These are phyloP conservation scores for Lactarius sanguifluus DNA, from an alignment of 768 basidiomycete genomes.

Conservation along the genomic window DNA sequence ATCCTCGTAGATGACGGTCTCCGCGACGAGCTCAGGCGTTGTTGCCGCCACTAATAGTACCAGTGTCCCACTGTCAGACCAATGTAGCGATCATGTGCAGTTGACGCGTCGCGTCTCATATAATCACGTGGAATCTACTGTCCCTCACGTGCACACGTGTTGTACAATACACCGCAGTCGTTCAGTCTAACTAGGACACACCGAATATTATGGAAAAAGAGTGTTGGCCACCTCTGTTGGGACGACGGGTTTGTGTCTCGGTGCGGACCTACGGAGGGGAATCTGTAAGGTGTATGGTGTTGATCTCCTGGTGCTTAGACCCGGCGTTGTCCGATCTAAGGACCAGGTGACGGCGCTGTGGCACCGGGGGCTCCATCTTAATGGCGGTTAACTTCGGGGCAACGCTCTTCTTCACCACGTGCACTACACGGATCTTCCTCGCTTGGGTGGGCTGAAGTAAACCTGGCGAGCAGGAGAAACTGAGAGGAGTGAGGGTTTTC, in stretches of 20 bases:
- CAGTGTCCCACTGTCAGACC: background rate
- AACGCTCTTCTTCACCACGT: slow-evolving; percentile 69
- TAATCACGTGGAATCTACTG: slow-evolving; percentile 3
- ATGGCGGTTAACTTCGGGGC: slow-evolving; percentile 63
- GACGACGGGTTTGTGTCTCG: background rate
- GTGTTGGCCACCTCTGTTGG: background rate
- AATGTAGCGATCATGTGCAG: background rate
- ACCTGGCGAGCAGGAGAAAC: slow-evolving; percentile 72
- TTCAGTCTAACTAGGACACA: background rate
- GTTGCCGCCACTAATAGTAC: background rate
- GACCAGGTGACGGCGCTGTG: slow-evolving; percentile 10
- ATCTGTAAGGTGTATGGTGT: background rate
- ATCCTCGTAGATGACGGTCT: background rate
- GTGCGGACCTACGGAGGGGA: background rate
- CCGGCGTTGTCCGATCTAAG: background rate
- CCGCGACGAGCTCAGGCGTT: background rate
- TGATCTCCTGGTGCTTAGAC: background rate
- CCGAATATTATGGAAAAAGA: background rate
- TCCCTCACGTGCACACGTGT: slow-evolving; percentile 3
- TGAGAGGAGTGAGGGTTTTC: slow-evolving; percentile 68
- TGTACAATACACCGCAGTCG: background rate
- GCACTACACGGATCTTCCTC: slow-evolving; percentile 65
- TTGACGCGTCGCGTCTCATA: slow-evolving; percentile 16
- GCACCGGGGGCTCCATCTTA: slow-evolving; percentile 50
- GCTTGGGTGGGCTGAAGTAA: slow-evolving; percentile 63